Percentiles rank a stretch among this genome's conserved stretches.
These are phyloP conservation scores for Puccinellia tenuiflora DNA, from an alignment of 176 grass and related monocot genomes.

Conservation along the genomic window DNA sequence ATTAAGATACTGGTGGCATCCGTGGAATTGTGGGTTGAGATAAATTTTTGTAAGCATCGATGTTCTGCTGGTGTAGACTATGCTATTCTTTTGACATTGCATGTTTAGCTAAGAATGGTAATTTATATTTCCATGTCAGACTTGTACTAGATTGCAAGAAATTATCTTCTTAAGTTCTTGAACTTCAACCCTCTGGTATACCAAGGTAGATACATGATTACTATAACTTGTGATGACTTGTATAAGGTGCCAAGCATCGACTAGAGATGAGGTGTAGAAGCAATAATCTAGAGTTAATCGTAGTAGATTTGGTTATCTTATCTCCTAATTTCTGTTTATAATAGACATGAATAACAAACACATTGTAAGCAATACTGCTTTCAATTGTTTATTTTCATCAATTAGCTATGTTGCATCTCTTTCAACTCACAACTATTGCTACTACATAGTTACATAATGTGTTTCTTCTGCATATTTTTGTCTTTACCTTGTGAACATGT, in stretches of 20 bases:
- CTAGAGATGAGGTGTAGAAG: background rate
- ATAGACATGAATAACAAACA: background rate
- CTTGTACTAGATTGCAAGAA: background rate
- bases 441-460: background rate
- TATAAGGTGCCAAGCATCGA: background rate
- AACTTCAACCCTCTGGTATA: background rate
- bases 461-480: background rate
- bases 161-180: background rate
- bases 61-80: background rate
- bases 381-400: background rate
- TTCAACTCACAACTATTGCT: background rate
- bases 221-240: background rate
- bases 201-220: background rate
- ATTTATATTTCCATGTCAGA: background rate
- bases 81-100: background rate
- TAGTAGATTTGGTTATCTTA: background rate
- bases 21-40: background rate
- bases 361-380: background rate
- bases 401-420: background rate
- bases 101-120: background rate
- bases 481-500: background rate
- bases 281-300: background rate
- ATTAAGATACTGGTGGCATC: background rate
- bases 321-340: background rate
- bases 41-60: slow-evolving; percentile 1